Base-by-base conservation (phyloP, 495 filamentous ascomycete species). In the Penicillium samsonianum region DNA sequence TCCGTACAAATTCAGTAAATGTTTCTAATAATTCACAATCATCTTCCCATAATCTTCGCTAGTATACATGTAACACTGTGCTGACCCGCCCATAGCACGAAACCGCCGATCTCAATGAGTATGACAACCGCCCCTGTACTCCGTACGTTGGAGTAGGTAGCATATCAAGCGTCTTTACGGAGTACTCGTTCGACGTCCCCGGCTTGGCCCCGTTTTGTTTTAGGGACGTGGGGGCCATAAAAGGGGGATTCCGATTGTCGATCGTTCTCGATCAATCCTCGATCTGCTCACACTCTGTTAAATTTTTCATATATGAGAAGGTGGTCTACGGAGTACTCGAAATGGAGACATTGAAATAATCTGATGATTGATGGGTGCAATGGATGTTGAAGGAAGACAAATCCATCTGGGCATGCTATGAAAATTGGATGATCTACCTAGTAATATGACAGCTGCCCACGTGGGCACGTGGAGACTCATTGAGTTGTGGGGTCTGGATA, bases 101-200 rank as follows among this genome's bases (percentile, higher is more conserved):
- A 31, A 55, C 42, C 10, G 52, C 52, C 52, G 52, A 55, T 55
- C 52, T 55, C 30, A 55, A 31, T 55, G 17, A 46, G 11, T 30
- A 54, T 20, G 9, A 2, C 19, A 16, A 12, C 6, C 25, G 4
- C 23, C 23, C 23, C 23, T 25, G 23, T 25, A 25, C 23, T 2
- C 28, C 12, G 26, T 35, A 28, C 10, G 16, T 11, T 11, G 5
- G 16, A 25, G 12, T 46, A 5, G 30, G 19, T 43, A 41, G 31
- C 42, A 38, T 25, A 20, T 8, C 17, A n/a, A n/a, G 5, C 5
- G 30, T n/a, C 20, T 35, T 46, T 46, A 9, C 22, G 12, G 22
- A 26, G 23, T 46, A 4, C 11, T 33, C 20, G 14, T n/a, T 26
- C 0, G 12, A n/a, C 10, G 2, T 10, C 43, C 42, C 42, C 23